These are phyloP conservation scores for Rubus idaeus DNA, from an alignment of 306 rosid species.

Conservation along the genomic window DNA sequence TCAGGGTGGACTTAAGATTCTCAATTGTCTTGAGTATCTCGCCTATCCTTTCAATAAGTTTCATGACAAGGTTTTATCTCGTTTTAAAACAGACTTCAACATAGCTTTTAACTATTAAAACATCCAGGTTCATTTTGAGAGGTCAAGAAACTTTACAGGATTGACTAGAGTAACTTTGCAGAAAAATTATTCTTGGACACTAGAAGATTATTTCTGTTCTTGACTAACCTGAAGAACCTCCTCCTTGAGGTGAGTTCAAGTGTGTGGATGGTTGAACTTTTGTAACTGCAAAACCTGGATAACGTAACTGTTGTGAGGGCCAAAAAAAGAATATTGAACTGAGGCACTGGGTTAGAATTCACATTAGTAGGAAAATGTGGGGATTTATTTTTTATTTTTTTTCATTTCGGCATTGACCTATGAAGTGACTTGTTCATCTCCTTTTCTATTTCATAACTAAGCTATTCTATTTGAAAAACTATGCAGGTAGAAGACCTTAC, in stretches of 20 bases:
- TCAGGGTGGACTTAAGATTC: neutral
- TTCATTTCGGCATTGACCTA: neutral
- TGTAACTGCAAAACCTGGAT: neutral
- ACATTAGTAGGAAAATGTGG: neutral
- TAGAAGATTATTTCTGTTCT: neutral
- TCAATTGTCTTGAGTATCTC: too few species aligned
- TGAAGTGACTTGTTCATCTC: neutral
- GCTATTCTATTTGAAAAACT: conserved; percentile 25
- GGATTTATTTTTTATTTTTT: neutral
- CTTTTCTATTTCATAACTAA: neutral
- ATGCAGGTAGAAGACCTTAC: conserved; percentile 79
- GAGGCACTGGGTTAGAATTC: neutral
- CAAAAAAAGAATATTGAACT: neutral
- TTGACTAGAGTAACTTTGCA: neutral
- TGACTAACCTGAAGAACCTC: conserved; percentile 1
- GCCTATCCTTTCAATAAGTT: neutral
- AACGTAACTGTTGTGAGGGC: neutral
- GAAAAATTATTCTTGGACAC: neutral
- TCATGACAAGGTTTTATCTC: neutral
- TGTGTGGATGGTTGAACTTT: neutral
- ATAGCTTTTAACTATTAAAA: neutral
- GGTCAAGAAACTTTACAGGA: neutral
- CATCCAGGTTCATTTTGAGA: neutral
- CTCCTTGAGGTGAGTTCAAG: conserved; percentile 9
- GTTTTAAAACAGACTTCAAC: neutral